A percentile compares a stretch with the other conserved stretches of the same genome.
These are phyloP conservation scores for Rheum nobile DNA, from an alignment of 148 eudicot genomes.

Conservation along the genomic window DNA sequence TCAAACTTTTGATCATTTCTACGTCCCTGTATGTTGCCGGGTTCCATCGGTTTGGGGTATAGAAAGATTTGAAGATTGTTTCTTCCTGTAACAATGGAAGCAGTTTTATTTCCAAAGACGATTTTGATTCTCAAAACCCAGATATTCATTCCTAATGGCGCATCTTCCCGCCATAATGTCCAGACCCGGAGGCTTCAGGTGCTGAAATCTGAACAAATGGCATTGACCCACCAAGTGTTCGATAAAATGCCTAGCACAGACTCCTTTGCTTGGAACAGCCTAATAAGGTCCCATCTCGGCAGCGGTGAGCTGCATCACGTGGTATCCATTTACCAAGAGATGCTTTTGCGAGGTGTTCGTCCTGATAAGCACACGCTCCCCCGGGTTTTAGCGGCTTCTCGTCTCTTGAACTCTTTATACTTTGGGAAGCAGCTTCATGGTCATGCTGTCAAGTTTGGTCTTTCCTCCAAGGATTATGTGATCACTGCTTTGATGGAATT, in stretches of 20 bases:
- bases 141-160: background rate
- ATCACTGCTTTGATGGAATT: slow-evolving; percentile 49
- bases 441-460: slow-evolving; percentile 47
- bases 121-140: background rate
- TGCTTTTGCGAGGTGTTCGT: slow-evolving; percentile 40
- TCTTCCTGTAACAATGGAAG: background rate
- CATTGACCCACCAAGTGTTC: slow-evolving; percentile 21
- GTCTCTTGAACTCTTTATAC: slow-evolving; percentile 20
- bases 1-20: background rate
- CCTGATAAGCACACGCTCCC: slow-evolving; percentile 70
- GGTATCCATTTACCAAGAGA: slow-evolving; percentile 30
- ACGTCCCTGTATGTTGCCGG: background rate
- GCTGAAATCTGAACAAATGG: slow-evolving; percentile 1
- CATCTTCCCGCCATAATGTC: background rate
- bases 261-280: slow-evolving; percentile 51
- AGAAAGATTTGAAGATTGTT: background rate
- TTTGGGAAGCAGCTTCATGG: slow-evolving; percentile 57
- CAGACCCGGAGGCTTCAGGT: slow-evolving; percentile 2
- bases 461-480: slow-evolving; percentile 39
- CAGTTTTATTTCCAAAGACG: slow-evolving; percentile 6
- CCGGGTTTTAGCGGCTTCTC: slow-evolving; percentile 39
- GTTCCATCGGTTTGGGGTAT: background rate
- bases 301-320: slow-evolving; percentile 24
- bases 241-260: slow-evolving; percentile 35
- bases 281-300: slow-evolving; percentile 37